Evolutionary conservation across 805 yeast species (phyloP).

Genomic region (Suhomyces canberraensis): DNA sequence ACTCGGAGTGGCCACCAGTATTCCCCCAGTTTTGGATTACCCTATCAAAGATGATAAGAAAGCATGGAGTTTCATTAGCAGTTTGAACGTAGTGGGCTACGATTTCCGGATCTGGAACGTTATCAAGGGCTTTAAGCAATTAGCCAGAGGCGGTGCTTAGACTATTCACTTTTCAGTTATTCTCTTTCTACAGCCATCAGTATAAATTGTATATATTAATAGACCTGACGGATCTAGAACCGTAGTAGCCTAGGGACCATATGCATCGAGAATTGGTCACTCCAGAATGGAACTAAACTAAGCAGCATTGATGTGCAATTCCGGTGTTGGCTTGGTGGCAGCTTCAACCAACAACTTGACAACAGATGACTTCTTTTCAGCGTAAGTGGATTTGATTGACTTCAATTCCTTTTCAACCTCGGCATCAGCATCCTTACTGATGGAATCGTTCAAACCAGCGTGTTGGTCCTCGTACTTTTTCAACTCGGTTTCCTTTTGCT

Average conservation of each 20-base stretch:
- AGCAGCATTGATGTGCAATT: conserved; percentile 73
- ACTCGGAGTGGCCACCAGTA: conserved; percentile 63
- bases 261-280: too few species aligned
- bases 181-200: too few species aligned
- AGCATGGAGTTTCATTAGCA: conserved; percentile 86
- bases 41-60: conserved; percentile 77
- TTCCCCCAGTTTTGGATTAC: conserved; percentile 88
- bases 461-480: conserved; percentile 67
- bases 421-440: conserved; percentile 75
- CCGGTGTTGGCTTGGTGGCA: conserved; percentile 75
- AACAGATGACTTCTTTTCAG: conserved; percentile 62
- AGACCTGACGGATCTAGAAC: too few species aligned
- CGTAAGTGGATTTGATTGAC: conserved; percentile 62
- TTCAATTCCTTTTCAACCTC: conserved; percentile 69
- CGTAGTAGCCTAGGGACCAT: too few species aligned
- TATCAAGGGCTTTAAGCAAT: conserved; percentile 34
- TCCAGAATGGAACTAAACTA: too few species aligned
- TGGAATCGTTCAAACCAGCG: conserved; percentile 69
- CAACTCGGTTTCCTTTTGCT: conserved; percentile 79
- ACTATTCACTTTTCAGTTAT: too few species aligned
- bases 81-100: conserved; percentile 82
- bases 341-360: conserved; percentile 76
- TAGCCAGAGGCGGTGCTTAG: conserved; percentile 33
- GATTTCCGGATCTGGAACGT: conserved; percentile 70
- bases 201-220: too few species aligned